A percentile compares a stretch with the other conserved stretches of the same genome.
Conservation (phyloP, 176 grass and related monocot species). For the Eleusine indica region DNA sequence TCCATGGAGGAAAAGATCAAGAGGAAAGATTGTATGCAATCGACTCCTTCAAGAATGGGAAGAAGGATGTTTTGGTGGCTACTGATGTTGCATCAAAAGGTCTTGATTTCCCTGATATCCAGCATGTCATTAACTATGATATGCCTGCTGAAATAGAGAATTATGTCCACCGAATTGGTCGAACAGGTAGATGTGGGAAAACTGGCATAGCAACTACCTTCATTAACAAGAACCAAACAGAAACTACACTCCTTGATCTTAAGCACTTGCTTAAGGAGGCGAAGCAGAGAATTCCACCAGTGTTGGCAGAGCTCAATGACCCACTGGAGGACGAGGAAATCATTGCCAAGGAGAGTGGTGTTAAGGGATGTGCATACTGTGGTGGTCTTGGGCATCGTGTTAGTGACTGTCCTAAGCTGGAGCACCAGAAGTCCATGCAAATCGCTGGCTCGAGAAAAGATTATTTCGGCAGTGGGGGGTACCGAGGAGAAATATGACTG, state of each 20-base stretch:
- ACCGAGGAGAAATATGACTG: constrained; percentile 82
- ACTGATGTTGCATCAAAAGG: constrained; percentile 97
- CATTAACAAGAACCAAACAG: constrained; percentile 96
- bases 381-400: constrained; percentile 94
- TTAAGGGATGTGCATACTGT: constrained; percentile 88
- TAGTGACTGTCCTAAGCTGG: constrained; percentile 83
- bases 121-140: constrained; percentile 98
- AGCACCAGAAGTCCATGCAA: constrained; percentile 85
- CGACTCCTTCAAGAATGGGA: constrained; percentile 71
- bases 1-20: constrained; percentile 96
- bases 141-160: constrained; percentile 97
- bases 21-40: constrained; percentile 92
- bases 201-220: constrained; percentile 95
- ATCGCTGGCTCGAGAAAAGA: constrained; percentile 86
- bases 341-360: constrained; percentile 80
- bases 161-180: constrained; percentile 92
- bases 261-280: constrained; percentile 92
- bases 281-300: constrained; percentile 90
- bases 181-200: constrained; percentile 90
- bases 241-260: constrained; percentile 84
- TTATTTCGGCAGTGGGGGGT: constrained; percentile 80
- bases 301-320: constrained; percentile 77
- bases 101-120: constrained; percentile 96
- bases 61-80: constrained; percentile 86
- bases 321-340: constrained; percentile 76